Evolutionary conservation across 169 alveolate species (phyloP), one percentile per base, ranked within the genome.

Genomic region (Plasmodium relictum): DNA sequence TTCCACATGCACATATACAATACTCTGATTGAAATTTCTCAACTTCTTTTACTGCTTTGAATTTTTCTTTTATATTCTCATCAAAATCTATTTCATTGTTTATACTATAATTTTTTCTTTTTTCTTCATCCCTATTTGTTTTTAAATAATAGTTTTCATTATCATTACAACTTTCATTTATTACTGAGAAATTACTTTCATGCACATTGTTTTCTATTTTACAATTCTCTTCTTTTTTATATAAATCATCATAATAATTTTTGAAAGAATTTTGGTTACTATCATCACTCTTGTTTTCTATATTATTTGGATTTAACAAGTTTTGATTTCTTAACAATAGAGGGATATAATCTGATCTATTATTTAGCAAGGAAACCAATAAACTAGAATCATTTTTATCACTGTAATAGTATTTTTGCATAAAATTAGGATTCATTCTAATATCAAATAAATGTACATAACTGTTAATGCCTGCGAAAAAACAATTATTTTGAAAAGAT

Each of bases 1-100:
- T 76, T 76, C 88, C 88, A 31, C 88, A 76, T 37, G 74, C 88
- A 62, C 76, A 76, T 61, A 76, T 76, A 39, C 88, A 76, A 62
- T 76, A 76, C 39, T 61, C 76, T 9, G 88, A 76, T 45, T 76
- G 70, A 69, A 62, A 76, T 44, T 44, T 65, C 12, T 76, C 88
- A 0, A 42, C 88, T 4, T 73, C 72, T 73, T 45, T 73, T 45
- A 73, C 16, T 41, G 2, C 54, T 63, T 76, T 76, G 61, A 62
- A 26, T 76, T 76, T 76, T 20, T 76, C 88, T 52, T 14, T 44
- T 63, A 12, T 45, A 2, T 48, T 66, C 44, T 76, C 63, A 7
- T 73, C 88, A n/a, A 14, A 16, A 31, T 31, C 1, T 12, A 24
- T 63, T 12, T 73, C 61, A 26, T 8, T 22, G 14, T n/a, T 73